Conservation (phyloP, 192 early-diverging fungal genomes). For the Linnemannia schmuckeri region DNA sequence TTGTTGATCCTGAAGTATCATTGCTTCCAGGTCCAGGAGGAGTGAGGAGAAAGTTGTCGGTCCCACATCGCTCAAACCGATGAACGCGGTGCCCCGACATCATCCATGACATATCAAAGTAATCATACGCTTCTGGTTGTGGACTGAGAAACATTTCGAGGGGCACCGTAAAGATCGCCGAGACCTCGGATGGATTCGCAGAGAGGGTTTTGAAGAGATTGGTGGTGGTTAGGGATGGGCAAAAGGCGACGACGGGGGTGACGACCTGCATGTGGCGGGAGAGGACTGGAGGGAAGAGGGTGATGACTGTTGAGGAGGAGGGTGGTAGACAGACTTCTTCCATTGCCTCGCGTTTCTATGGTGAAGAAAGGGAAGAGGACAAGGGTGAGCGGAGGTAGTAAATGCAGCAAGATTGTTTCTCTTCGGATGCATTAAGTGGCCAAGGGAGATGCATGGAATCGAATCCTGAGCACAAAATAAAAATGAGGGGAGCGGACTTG, state of each 20-base stretch:
- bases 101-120: constrained; percentile 38
- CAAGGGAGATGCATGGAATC: background rate
- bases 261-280: constrained; percentile 44
- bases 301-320: constrained; percentile 3
- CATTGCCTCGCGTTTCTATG: constrained; percentile 47
- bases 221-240: constrained; percentile 27
- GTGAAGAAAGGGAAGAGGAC: background rate
- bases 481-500: too few relatives aligned
- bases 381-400: background rate
- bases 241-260: constrained; percentile 37
- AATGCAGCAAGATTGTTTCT: background rate
- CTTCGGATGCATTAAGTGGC: background rate
- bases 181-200: constrained; percentile 49
- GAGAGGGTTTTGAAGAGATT: constrained; percentile 15
- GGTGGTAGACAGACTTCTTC: constrained; percentile 29
- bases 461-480: background rate
- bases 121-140: constrained; percentile 9
- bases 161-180: constrained; percentile 34
- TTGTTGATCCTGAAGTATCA: background rate
- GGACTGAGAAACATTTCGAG: constrained; percentile 31
- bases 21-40: background rate
- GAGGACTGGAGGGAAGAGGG: constrained; percentile 17
- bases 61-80: constrained; percentile 32
- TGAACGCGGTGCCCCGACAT: constrained; percentile 17
- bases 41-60: constrained; percentile 12